Evolutionary conservation across 2,329 filamentous ascomycete species (phyloP), one percentile per base, ranked within the genome.

Genomic region (Xylaria sp.): DNA sequence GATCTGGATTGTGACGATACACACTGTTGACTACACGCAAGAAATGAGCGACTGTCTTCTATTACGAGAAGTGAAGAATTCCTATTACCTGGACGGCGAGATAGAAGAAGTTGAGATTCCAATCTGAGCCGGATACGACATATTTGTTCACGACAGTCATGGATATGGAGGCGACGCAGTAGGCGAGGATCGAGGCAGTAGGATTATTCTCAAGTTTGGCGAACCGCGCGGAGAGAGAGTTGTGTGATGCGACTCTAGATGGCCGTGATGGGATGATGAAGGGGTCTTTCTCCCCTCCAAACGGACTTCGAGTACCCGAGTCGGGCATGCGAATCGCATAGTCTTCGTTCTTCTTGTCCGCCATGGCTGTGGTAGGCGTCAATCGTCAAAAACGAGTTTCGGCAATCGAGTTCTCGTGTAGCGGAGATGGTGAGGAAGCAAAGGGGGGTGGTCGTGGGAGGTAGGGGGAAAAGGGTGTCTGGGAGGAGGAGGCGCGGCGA

Each of bases 111-210:
- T 97, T 97, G 77, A 99, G 84, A 83, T 99, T 99, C 89, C 97
- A 99, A 74, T 91, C 89, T 61, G 88, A 87, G 69, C 96, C 96
- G 8, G 94, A 98, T 56, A 99, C 89, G 71, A 98, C 94, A 81
- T 97, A 99, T 86, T 99, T 99, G 85, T 99, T 99, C 81, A 97
- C 96, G n/a, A 98, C 93, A 8, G 96, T 99, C 96, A 99, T 99
- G 81, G 95, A 89, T 79, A 99, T 99, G n/a, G 94, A 98, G 62
- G 95, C 93, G 77, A 92, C 86, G 82, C 96, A 99, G 86, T 99
- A 99, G 58, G 93, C 90, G 73, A 97, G 79, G 76, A 99, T 92
- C 25, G 95, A 94, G 57, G 96, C 80, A 55, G 89, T 84, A 18
- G 94, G 93, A 81, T 90, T 96, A 82, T 94, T 93, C 76, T 91